Base-by-base conservation (phyloP, 2,329 filamentous ascomycete species). In the Thielaviopsis populi region DNA sequence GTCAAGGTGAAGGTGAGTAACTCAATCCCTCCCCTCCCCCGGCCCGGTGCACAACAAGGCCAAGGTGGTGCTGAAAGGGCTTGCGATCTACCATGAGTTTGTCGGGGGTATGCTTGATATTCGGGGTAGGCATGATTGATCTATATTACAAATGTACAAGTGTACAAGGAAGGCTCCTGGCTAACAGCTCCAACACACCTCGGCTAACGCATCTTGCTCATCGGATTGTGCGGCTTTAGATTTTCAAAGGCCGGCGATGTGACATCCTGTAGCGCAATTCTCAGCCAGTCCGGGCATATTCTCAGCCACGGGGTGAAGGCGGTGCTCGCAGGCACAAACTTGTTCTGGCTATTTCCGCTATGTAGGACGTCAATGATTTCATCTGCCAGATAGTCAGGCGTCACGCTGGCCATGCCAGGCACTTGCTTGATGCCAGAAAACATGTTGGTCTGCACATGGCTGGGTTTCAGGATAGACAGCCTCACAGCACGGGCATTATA, bases 401-500 rank as follows among this genome's bases (percentile, higher is more conserved):
- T 53, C 1, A 67, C 54, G n/a, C 56, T 42, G 3, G 42, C 42
- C 62, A 67, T 65, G 4, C 67, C 66, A 0, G 64, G 59, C 42
- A 67, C 64, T 3, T n/a, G 27, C 24, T 62, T 65, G 30, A 67
- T 66, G 3, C 68, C 66, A 3, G 42, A 67, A 54, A 69, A 67
- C 62, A 82, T 74, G 0, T 76, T 75, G 0, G 80, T 82, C 48
- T 73, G 72, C 27, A 81, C 77, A 71, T 78, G 82, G 62, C 75
- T 68, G 11, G 66, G 46, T n/a, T 67, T 67, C 13, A 68, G 43
- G 2, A 65, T 6, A 6, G 64, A 65, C 33, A 65, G 30, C 11
- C 83, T 74, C 27, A 86, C 79, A 56, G 75, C 76, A 0, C 77
- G 78, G 1, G 82, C 82, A 30, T 78, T 75, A 68, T 84, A 83